Percentiles rank a stretch among this genome's conserved stretches.
These are phyloP conservation scores for Tuber umbilicatum DNA, from an alignment of 495 filamentous ascomycete genomes.

Conservation along the genomic window DNA sequence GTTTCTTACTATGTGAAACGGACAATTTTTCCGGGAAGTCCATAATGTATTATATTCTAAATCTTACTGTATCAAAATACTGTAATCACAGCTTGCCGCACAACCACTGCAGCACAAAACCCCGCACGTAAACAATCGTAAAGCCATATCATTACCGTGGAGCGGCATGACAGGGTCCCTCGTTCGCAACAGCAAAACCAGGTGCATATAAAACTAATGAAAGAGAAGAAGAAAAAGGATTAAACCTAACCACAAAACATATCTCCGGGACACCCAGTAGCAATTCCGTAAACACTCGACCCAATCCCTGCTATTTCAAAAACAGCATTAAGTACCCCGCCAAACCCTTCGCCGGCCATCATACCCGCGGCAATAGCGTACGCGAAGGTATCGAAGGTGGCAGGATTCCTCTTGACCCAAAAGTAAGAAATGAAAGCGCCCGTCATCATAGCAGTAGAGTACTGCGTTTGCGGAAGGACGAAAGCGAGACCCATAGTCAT, in stretches of 20 bases:
- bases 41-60: background rate
- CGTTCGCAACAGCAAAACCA: background rate
- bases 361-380: conserved; percentile 61
- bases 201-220: background rate
- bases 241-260: conserved; percentile 40
- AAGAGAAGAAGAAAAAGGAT: conserved; percentile 6
- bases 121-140: background rate
- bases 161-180: background rate
- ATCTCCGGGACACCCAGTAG: conserved; percentile 49
- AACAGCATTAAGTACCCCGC: conserved; percentile 55
- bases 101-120: background rate
- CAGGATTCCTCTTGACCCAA: conserved; percentile 55
- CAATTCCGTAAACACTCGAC: conserved; percentile 47
- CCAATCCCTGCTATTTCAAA: conserved; percentile 52
- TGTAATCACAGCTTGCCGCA: background rate
- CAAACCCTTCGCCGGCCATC: conserved; percentile 63
- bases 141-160: background rate
- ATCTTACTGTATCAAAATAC: background rate
- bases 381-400: conserved; percentile 56
- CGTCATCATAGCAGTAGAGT: conserved; percentile 54
- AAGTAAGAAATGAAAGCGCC: conserved; percentile 53
- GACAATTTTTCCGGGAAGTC: background rate
- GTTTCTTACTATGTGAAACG: background rate
- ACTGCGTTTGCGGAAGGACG: conserved; percentile 54
- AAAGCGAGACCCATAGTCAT: conserved; percentile 60